phyloP scores from a whole-genome alignment of 129 eudicot species.

The Chrysanthemum lavandulifolium region DNA sequence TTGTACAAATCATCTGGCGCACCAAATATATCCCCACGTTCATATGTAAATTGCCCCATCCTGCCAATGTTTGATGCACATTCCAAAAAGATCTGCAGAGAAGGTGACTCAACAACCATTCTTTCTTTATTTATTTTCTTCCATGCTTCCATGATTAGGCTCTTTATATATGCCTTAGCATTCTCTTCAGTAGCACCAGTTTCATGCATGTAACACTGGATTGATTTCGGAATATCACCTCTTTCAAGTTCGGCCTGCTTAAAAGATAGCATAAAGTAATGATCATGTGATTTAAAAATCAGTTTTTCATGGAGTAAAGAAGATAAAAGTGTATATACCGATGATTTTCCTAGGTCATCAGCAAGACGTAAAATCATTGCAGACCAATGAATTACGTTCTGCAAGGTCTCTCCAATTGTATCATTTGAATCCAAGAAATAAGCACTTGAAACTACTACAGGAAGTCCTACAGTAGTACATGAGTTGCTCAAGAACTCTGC shows the following conservation, averaged over 20 bases:
- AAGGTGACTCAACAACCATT: constrained; percentile 15
- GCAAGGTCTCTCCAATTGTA: constrained; percentile 26
- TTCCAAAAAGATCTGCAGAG: constrained; percentile 22
- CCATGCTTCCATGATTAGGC: constrained; percentile 36
- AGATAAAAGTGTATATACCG: constrained; percentile 29
- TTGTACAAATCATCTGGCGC: constrained; percentile 30
- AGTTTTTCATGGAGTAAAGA: neutral
- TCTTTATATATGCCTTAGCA: constrained; percentile 33
- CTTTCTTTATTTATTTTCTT: constrained; percentile 35
- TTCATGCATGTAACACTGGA: constrained; percentile 64
- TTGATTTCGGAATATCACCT: constrained; percentile 54
- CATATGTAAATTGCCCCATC: constrained; percentile 40
- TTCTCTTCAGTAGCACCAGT: constrained; percentile 40
- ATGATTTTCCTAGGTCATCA: constrained; percentile 58
- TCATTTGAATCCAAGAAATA: constrained; percentile 34
- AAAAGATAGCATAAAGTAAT: neutral
- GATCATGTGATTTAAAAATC: neutral
- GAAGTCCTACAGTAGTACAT: constrained; percentile 45
- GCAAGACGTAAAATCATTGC: constrained; percentile 45
- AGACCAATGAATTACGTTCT: constrained; percentile 36
- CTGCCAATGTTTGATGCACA: constrained; percentile 42
- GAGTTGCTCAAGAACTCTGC: constrained; percentile 54
- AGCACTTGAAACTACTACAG: constrained; percentile 36
- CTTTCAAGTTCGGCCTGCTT: constrained; percentile 45
- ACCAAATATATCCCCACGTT: constrained; percentile 23